These are phyloP conservation scores for Pharnaceum exiguum DNA, from an alignment of 148 eudicot genomes.

Conservation along the genomic window DNA sequence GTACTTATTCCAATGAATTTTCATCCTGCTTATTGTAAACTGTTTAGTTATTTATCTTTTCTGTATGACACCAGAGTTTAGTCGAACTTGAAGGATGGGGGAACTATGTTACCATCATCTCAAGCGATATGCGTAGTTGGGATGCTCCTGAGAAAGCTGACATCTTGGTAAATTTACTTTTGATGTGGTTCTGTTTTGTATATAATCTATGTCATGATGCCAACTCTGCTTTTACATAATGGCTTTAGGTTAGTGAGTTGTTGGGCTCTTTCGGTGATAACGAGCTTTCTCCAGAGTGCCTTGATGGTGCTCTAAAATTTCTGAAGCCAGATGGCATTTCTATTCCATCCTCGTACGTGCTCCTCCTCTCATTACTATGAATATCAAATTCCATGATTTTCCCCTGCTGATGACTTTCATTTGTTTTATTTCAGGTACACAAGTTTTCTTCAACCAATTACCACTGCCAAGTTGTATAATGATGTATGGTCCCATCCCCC, in stretches of 20 bases:
- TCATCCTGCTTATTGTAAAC: too few relatives aligned
- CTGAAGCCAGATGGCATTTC: conserved; percentile 89
- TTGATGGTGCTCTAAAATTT: conserved; percentile 94
- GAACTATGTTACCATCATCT: conserved; percentile 62
- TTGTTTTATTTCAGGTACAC: conserved; percentile 64
- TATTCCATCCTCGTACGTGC: conserved; percentile 89
- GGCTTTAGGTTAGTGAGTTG: conserved; percentile 81
- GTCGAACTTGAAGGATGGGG: conserved; percentile 98
- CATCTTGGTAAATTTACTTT: conserved; percentile 57
- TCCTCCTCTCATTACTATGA: background rate
- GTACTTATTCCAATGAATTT: too few relatives aligned
- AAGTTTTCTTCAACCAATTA: conserved; percentile 89
- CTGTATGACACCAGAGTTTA: conserved; percentile 72
- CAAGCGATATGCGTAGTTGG: conserved; percentile 96
- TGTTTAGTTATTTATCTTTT: conserved; percentile 5
- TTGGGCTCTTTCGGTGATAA: conserved; percentile 98
- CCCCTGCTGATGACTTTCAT: background rate
- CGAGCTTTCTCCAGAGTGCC: conserved; percentile 97
- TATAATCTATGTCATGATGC: conserved; percentile 5
- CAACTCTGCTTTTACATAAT: conserved; percentile 4
- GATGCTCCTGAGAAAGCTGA: conserved; percentile 98
- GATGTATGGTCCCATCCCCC: conserved; percentile 48
- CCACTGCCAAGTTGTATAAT: conserved; percentile 74
- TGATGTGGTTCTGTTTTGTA: background rate
- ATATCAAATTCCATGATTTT: background rate